These are phyloP conservation scores for Xylaria scruposa DNA, from an alignment of 495 filamentous ascomycete species.

Conservation along the genomic window DNA sequence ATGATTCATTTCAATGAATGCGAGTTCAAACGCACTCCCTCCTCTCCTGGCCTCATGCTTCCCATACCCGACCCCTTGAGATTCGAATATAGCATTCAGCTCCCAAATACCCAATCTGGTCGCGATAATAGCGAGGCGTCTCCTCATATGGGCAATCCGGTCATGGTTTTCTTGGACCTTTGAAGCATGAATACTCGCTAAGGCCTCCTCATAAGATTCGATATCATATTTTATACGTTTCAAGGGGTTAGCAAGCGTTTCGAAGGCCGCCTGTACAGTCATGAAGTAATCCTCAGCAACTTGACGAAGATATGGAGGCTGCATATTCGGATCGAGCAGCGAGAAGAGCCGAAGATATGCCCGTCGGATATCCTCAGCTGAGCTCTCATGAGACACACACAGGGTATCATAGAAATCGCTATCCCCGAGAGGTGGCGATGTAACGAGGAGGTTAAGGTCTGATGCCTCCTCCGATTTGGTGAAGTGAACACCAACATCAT, in stretches of 20 bases:
- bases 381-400: conserved; percentile 2
- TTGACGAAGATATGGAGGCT: conserved; percentile 8
- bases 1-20: not conserved
- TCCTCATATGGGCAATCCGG: not conserved
- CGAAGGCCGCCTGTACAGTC: not conserved
- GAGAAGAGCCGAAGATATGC: conserved; percentile 1
- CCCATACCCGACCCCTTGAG: not conserved
- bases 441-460: not conserved
- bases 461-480: not conserved
- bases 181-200: not conserved
- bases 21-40: not conserved
- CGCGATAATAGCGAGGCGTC: not conserved
- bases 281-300: not conserved
- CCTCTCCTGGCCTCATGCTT: not conserved
- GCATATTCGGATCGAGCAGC: conserved; percentile 4
- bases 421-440: not conserved
- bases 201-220: not conserved
- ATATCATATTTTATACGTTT: not conserved
- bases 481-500: not conserved
- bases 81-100: not conserved
- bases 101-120: not conserved
- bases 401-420: conserved; percentile 11
- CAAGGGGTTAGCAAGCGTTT: not conserved
- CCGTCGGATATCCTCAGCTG: conserved; percentile 8
- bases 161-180: not conserved